Evolutionary conservation across 2,329 filamentous ascomycete genomes (phyloP), one percentile per base, ranked within the genome.

Genomic region (Acephala macrosclerotiorum): DNA sequence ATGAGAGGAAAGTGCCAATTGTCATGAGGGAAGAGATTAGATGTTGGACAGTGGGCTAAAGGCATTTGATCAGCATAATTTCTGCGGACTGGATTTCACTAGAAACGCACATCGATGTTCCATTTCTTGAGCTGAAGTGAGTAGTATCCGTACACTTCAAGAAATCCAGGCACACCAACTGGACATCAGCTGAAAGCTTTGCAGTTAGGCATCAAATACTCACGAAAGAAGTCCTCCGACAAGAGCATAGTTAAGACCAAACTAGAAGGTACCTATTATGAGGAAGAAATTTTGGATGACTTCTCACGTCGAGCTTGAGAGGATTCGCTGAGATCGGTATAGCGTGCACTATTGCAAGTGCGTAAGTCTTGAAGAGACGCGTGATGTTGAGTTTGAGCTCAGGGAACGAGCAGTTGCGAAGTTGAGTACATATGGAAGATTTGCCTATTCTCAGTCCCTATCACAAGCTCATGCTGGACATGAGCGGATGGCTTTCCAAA

Each of bases 1-100:
- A 83, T 2, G 82, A 84, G 14, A 84, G 64, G 68, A 85, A 84
- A 2, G 81, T 80, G 1, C 83, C 83, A 3, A 85, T 76, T 2
- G 81, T 85, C 20, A 85, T 74, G 4, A 85, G 77, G 1, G 82
- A 84, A 25, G 80, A 80, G 68, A 85, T 84, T 1, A 85, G 78
- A 68, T 82, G 80, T 69, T 85, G 83, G 20, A 84, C 82, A 0
- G 81, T 83, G 25, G 79, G 79, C 80, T 83, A 45, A 33, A 18
- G 18, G 38, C 4, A 7, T 51, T 22, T 45, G 26, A 38, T 55
- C 9, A 45, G 22, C 42, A 20, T 45, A n/a, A 45, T 20, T 12
- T 40, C 36, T 11, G 18, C 2, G 18, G 8, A 8, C 7, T 3
- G 11, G 6, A 16, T 11, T 16, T 29, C 20, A 33, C 11, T 12